phyloP scores from a whole-genome alignment of 2,329 filamentous ascomycete species.

The Aspergillus pseudotamarii region DNA sequence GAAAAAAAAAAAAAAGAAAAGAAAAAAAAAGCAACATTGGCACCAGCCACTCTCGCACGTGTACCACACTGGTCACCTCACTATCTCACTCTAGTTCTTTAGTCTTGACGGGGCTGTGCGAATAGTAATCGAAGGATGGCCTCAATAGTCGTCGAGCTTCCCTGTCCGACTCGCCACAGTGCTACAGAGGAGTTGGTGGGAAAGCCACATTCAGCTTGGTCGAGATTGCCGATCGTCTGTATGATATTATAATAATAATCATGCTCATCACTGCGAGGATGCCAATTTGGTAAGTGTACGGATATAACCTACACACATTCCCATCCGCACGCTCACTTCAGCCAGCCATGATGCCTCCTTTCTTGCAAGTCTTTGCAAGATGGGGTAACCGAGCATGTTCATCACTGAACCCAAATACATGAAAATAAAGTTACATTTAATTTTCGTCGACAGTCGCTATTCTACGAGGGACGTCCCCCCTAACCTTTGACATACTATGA shows the following conservation, averaged over 20 bases:
- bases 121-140: not conserved
- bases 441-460: no score
- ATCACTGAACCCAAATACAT: not conserved
- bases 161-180: slow-evolving; percentile 17
- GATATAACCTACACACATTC: not conserved
- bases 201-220: not conserved
- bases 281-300: no score
- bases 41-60: not conserved
- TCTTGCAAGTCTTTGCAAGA: not conserved
- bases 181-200: slow-evolving; percentile 1
- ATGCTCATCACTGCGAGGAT: not conserved
- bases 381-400: not conserved
- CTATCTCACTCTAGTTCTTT: not conserved
- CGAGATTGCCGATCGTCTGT: not conserved
- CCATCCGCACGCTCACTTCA: not conserved
- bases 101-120: not conserved
- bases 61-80: not conserved
- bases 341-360: not conserved
- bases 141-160: not conserved
- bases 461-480: not conserved
- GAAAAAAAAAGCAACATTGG: not conserved
- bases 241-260: not conserved
- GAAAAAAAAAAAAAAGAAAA: slow-evolving; percentile 1
- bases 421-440: not conserved
- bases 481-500: not conserved